phyloP scores from a whole-genome alignment of 768 basidiomycete species.

The Lactarius tabidus region DNA sequence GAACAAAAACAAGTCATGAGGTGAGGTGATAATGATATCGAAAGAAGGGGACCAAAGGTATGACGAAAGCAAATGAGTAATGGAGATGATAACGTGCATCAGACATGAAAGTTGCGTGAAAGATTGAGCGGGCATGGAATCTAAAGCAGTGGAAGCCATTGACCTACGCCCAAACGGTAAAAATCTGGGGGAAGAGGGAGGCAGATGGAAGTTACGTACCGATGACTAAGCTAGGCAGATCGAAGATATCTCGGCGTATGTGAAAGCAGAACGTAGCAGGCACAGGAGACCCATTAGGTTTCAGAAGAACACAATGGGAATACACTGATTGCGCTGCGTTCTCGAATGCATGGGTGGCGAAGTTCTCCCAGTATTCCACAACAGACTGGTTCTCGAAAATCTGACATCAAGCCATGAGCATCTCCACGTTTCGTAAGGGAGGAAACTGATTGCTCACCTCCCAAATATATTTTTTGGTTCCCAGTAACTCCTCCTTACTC shows the following conservation, averaged over 20 bases:
- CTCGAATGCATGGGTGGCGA: constrained; percentile 95
- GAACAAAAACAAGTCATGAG: neutral
- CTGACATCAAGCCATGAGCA: constrained; percentile 36
- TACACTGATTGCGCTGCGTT: constrained; percentile 95
- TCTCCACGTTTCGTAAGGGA: constrained; percentile 3
- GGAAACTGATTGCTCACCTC: constrained; percentile 42
- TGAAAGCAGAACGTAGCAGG: constrained; percentile 96
- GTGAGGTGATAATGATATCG: constrained; percentile 22
- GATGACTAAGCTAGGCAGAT: constrained; percentile 84
- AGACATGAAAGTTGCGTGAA: neutral
- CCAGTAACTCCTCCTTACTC: constrained; percentile 76
- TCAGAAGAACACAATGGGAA: constrained; percentile 85
- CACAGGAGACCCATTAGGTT: constrained; percentile 78
- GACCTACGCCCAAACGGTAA: constrained; percentile 44
- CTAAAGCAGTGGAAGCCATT: constrained; percentile 82
- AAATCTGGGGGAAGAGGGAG: neutral
- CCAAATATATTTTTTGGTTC: constrained; percentile 57
- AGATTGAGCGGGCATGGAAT: neutral
- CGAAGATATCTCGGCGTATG: constrained; percentile 88
- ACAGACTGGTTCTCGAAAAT: constrained; percentile 94
- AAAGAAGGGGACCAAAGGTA: neutral
- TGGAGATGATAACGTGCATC: neutral
- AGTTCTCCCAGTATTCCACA: constrained; percentile 96
- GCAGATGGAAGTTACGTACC: constrained; percentile 42
- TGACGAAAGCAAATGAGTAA: neutral